Percentiles rank a stretch among this genome's conserved stretches.
phyloP scores from a whole-genome alignment of 495 filamentous ascomycete genomes.

The Mycothermus thermophilus region DNA sequence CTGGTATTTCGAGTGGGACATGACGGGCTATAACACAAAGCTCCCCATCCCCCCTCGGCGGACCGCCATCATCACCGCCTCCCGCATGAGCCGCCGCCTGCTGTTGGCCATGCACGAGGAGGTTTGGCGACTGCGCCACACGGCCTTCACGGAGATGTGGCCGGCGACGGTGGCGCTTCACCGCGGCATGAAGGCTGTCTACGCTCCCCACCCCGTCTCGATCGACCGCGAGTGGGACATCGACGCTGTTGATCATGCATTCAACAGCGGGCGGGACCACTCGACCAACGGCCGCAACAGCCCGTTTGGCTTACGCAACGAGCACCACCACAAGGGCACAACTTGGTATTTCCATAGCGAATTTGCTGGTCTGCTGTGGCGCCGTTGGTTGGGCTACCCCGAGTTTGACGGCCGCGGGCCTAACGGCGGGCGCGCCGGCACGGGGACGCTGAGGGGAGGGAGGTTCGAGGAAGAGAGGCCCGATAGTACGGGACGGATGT shows the following conservation, averaged over 20 bases:
- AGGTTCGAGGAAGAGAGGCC: constrained; percentile 49
- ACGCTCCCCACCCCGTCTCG: constrained; percentile 80
- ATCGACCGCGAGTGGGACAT: constrained; percentile 69
- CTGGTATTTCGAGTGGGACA: constrained; percentile 74
- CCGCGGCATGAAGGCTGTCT: constrained; percentile 90
- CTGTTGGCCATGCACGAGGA: constrained; percentile 82
- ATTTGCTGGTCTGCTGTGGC: constrained; percentile 72
- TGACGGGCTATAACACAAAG: constrained; percentile 67
- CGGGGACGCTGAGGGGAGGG: constrained; percentile 43
- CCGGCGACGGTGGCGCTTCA: constrained; percentile 72
- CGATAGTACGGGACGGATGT: constrained; percentile 60
- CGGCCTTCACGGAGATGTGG: constrained; percentile 94
- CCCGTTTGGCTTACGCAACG: constrained; percentile 61
- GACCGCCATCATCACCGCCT: constrained; percentile 71
- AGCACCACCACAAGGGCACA: constrained; percentile 78
- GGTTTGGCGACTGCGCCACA: constrained; percentile 59
- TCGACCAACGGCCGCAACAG: constrained; percentile 52
- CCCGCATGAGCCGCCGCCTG: constrained; percentile 65
- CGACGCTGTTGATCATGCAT: constrained; percentile 61
- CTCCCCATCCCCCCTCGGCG: constrained; percentile 59
- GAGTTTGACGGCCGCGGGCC: constrained; percentile 47
- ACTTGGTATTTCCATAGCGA: constrained; percentile 94
- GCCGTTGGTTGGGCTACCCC: constrained; percentile 73
- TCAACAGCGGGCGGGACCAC: constrained; percentile 76
- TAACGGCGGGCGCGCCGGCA: constrained; percentile 53